phyloP scores from a whole-genome alignment of 768 basidiomycete species.

The Boletales sp. region DNA sequence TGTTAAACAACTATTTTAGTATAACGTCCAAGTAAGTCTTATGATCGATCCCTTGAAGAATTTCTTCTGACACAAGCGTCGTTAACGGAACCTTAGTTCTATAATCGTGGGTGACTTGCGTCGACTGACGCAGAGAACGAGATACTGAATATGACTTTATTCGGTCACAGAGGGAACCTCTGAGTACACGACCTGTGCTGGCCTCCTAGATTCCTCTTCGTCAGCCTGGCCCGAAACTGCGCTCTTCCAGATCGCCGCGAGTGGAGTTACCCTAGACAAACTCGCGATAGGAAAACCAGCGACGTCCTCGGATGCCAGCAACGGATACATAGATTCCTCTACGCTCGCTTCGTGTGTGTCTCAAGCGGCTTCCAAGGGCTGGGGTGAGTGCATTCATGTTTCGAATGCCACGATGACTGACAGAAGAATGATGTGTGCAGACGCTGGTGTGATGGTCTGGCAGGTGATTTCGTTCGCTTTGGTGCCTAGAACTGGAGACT shows the following conservation, averaged over 20 bases:
- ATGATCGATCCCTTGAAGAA: too few relatives aligned
- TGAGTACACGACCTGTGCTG: slow-evolving; percentile 38
- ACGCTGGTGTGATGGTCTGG: slow-evolving; percentile 39
- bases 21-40: slow-evolving; percentile 37
- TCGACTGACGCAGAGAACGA: background rate
- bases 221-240: slow-evolving; percentile 40
- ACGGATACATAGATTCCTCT: slow-evolving; percentile 52
- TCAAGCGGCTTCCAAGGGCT: slow-evolving; percentile 57
- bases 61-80: background rate
- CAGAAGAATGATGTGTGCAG: slow-evolving; percentile 13
- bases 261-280: slow-evolving; percentile 57
- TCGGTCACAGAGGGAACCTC: slow-evolving; percentile 29
- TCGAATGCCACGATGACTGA: background rate
- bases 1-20: background rate
- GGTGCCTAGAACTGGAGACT: background rate
- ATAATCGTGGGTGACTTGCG: slow-evolving; percentile 21
- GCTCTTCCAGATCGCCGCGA: slow-evolving; percentile 47
- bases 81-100: slow-evolving; percentile 14
- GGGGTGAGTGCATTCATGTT: slow-evolving; percentile 47
- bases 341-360: slow-evolving; percentile 59
- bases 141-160: background rate
- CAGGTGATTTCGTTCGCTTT: slow-evolving; percentile 24
- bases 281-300: slow-evolving; percentile 78
- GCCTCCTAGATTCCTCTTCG: slow-evolving; percentile 39
- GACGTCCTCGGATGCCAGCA: slow-evolving; percentile 44